Percentiles rank a stretch among this genome's conserved stretches.
Conservation (phyloP, 345 rosid genomes). For the Boechera divaricarpa region DNA sequence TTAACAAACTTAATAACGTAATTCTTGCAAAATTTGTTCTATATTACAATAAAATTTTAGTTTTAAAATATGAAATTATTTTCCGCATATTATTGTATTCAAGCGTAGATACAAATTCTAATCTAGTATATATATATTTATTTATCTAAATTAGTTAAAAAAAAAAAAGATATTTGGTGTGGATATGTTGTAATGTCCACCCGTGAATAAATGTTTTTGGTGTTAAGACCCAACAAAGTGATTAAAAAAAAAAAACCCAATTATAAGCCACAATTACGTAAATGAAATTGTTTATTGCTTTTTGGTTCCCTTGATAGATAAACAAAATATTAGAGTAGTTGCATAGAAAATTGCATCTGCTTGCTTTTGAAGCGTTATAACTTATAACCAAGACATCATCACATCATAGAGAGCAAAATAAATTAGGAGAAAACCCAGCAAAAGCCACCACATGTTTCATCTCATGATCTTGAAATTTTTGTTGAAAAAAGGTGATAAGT, state of each 20-base stretch:
- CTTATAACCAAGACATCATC: slow-evolving; percentile 28
- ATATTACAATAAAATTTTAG: too few species aligned
- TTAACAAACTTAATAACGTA: too few species aligned
- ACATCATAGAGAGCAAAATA: background rate
- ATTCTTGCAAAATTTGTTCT: background rate
- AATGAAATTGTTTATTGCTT: slow-evolving; percentile 13
- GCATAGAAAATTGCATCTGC: slow-evolving; percentile 42
- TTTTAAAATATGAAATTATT: too few species aligned
- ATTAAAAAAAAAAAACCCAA: background rate
- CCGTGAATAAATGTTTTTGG: slow-evolving; percentile 12
- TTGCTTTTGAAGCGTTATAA: slow-evolving; percentile 45
- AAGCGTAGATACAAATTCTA: too few species aligned
- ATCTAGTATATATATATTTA: too few species aligned
- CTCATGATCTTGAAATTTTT: slow-evolving; percentile 26
- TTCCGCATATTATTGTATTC: too few species aligned
- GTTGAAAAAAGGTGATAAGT: slow-evolving; percentile 27
- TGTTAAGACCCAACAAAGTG: slow-evolving; percentile 12
- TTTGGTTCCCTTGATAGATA: background rate
- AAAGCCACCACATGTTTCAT: slow-evolving; percentile 31
- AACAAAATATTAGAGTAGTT: slow-evolving; percentile 8
- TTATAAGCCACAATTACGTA: background rate
- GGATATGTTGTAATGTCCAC: slow-evolving; percentile 31
- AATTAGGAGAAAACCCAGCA: slow-evolving; percentile 28
- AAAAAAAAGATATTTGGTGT: background rate
- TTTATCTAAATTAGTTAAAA: background rate